These are phyloP conservation scores for Auricularia sp. DNA, from an alignment of 768 basidiomycete genomes.

Conservation along the genomic window DNA sequence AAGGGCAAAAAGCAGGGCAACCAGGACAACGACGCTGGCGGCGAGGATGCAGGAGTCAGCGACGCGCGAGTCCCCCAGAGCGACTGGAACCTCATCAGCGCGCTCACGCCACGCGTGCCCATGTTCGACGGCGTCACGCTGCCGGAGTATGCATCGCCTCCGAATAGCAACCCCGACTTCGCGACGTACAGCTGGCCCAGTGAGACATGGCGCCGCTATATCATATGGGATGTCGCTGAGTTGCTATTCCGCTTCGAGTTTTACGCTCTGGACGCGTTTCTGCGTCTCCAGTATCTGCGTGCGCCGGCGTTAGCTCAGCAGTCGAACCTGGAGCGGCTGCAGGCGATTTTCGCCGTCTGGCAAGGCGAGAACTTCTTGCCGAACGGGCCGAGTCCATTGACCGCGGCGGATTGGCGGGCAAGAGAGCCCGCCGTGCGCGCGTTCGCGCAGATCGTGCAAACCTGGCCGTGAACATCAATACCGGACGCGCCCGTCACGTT, in stretches of 20 bases:
- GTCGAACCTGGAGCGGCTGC: not conserved
- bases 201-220: not conserved
- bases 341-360: not conserved
- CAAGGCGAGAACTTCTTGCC: not conserved
- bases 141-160: not conserved
- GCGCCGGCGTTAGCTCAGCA: not conserved
- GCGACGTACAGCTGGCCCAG: not conserved
- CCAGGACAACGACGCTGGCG: too few relatives aligned
- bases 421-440: not conserved
- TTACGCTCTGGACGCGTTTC: not conserved
- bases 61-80: too few relatives aligned
- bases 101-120: not conserved
- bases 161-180: not conserved
- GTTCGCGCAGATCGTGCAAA: not conserved
- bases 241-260: not conserved
- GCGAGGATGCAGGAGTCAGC: too few relatives aligned
- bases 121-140: not conserved
- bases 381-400: not conserved
- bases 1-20: too few relatives aligned
- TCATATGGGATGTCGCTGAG: not conserved
- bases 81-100: too few relatives aligned
- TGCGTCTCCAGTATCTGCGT: not conserved
- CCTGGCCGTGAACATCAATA: not conserved
- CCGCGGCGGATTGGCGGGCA: not conserved
- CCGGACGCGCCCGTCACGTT: not conserved